Evolutionary conservation across 441 rosid species (phyloP), one percentile per base, ranked within the genome.

Genomic region (Oxalis stricta): DNA sequence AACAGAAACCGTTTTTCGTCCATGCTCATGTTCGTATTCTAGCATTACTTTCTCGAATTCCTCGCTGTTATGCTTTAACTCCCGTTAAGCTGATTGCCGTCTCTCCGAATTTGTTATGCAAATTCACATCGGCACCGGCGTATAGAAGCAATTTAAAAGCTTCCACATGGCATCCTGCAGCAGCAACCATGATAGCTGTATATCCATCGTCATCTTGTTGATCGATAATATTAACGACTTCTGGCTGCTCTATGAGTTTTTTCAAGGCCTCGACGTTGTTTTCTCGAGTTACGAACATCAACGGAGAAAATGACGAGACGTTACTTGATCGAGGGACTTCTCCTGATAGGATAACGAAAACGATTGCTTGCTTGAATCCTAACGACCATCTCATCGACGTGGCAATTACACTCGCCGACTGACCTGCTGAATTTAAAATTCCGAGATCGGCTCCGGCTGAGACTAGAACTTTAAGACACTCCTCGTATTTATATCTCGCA

Each of bases 171-270:
- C 69, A 57, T 18, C 46, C 52, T 10, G 56, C 54, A 22, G 73
- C 74, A 40, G 74, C 62, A 41, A 56, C 38, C 71, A 71, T 68
- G 28, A 54, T 38, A 12, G 71, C 71, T 42, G 77, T 50, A 37
- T 58, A 43, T 20, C 71, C 77, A 14, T 61, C 56, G 0, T 46
- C 55, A 12, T 68, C 74, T 24, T 61, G 73, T 41, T 61, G 64
- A 45, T 71, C 56, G 23, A 71, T 59, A n/a, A n/a, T n/a, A n/a
- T n/a, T n/a, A 16, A 66, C 18, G 24, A 47, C 8, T n/a, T 61
- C 49, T 37, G 37, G 44, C 5, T 4, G 10, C 13, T 55, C 44
- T 20, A 71, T 33, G 29, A 68, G 59, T 24, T 43, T 54, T 13
- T 53, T 43, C 44, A 71, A 41, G 46, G 69, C 64, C 55, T 56